A percentile compares a stretch with the other conserved stretches of the same genome.
Evolutionary conservation across 768 basidiomycete species (phyloP).

Genomic region (Brasilioporus rufonigricans): DNA sequence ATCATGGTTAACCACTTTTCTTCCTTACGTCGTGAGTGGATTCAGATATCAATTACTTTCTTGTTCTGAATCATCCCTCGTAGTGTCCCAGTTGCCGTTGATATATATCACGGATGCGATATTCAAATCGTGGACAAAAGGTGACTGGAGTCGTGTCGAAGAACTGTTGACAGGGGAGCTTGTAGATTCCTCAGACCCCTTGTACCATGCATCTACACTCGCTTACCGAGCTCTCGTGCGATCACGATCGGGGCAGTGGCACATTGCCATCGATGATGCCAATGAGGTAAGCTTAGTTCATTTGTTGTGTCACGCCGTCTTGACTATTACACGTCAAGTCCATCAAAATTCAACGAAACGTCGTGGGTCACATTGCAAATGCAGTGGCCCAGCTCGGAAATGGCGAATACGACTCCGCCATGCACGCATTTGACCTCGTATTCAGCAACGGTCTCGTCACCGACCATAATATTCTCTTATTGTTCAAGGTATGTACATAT

Average conservation of each 20-base stretch:
- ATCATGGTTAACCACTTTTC: neutral
- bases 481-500: constrained; percentile 8
- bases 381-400: neutral
- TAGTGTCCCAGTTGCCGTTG: neutral
- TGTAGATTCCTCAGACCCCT: neutral
- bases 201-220: neutral
- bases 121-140: neutral
- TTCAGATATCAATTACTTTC: neutral
- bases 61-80: neutral
- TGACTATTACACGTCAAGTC: neutral
- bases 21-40: neutral
- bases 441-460: neutral
- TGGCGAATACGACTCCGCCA: neutral
- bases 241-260: neutral
- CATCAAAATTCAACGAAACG: neutral
- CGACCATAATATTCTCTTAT: constrained; percentile 8
- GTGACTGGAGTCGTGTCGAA: neutral
- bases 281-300: neutral
- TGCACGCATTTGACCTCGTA: constrained; percentile 7
- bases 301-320: neutral
- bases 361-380: neutral
- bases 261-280: neutral
- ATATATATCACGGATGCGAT: neutral
- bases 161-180: neutral
- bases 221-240: constrained; percentile 4